Evolutionary conservation across 768 basidiomycete species (phyloP).

Genomic region (Candolleomyces efflorescens): DNA sequence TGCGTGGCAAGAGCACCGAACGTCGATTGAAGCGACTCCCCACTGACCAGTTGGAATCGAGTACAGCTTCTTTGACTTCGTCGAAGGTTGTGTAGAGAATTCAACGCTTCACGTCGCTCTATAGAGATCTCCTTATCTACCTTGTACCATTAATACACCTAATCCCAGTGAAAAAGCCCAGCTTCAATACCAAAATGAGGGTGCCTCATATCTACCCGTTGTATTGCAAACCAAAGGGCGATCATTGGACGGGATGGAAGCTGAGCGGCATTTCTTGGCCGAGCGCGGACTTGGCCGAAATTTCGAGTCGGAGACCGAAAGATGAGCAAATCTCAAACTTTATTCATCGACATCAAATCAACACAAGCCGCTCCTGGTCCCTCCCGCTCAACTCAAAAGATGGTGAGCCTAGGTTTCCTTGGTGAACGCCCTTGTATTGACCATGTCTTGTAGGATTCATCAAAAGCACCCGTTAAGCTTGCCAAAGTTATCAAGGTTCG

Average conservation of each 20-base stretch:
- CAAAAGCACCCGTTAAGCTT: conserved; percentile 93
- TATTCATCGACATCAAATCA: conserved; percentile 24
- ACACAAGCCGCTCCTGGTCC: conserved; percentile 23
- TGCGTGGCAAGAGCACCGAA: conserved; percentile 54
- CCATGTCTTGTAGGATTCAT: conserved; percentile 56
- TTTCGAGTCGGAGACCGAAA: conserved; percentile 25
- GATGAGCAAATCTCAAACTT: conserved; percentile 19
- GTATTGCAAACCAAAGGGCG: neutral
- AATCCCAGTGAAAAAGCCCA: too few species aligned
- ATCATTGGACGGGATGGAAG: neutral
- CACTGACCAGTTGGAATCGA: conserved; percentile 4
- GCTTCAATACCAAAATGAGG: too few species aligned
- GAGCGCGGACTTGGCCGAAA: conserved; percentile 9
- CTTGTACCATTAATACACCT: neutral
- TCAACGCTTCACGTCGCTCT: too few species aligned
- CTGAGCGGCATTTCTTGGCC: neutral
- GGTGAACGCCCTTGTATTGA: conserved; percentile 4
- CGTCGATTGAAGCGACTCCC: conserved; percentile 32
- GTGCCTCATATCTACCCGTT: neutral
- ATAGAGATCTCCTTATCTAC: too few species aligned
- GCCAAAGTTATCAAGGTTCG: conserved; percentile 94
- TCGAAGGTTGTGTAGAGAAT: neutral
- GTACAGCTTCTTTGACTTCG: neutral
- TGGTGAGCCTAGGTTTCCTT: conserved; percentile 25
- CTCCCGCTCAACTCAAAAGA: conserved; percentile 20